Base-by-base conservation (phyloP, 2,329 filamentous ascomycete species). In the Neoarthrinium moseri region DNA sequence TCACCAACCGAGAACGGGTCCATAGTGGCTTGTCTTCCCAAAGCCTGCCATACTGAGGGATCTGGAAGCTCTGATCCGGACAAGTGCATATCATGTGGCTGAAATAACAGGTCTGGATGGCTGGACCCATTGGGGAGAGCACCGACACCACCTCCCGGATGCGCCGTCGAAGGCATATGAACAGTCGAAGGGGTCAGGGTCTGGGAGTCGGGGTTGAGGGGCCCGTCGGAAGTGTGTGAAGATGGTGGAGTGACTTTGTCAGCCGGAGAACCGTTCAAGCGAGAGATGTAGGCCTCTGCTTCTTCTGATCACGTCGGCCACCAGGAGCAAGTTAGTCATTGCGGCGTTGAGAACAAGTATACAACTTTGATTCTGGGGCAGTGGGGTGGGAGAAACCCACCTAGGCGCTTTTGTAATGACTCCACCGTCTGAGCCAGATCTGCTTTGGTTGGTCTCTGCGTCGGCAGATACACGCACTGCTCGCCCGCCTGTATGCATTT, bases 381-480 rank as follows among this genome's bases (percentile, higher is more conserved):
- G 38, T 29, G 24, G 13, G 22, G 15, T 5, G 23, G 8, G 2
- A 17, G 13, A 6, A 41, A 39, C 36, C 21, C 23, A 41, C 38
- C 38, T 4, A 41, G 23, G 3, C 38, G 38, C 24, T 41, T 41
- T 20, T 41, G 38, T 10, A 41, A 18, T 20, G 38, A 13, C 4
- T 41, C 38, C 8, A 41, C 38, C 23, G 38, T 41, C 4, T 41
- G 38, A 29, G 38, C 38, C 38, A 41, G 38, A 3, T 41, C 38
- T 41, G 38, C 38, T 29, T 41, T 41, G 23, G 38, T 41, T 2
- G 38, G 38, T 41, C 24, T 41, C 38, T 41, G 38, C 38, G 24
- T 29, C 24, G 38, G 38, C 38, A 41, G n/a, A 15, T 41, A 41
- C 10, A 41, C 38, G 7, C 38, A 41, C 38, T 29, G 38, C 20